A percentile compares a stretch with the other conserved stretches of the same genome.
These are phyloP conservation scores for Eragrostis tef DNA, from an alignment of 202 grass and related monocot species.

Conservation along the genomic window DNA sequence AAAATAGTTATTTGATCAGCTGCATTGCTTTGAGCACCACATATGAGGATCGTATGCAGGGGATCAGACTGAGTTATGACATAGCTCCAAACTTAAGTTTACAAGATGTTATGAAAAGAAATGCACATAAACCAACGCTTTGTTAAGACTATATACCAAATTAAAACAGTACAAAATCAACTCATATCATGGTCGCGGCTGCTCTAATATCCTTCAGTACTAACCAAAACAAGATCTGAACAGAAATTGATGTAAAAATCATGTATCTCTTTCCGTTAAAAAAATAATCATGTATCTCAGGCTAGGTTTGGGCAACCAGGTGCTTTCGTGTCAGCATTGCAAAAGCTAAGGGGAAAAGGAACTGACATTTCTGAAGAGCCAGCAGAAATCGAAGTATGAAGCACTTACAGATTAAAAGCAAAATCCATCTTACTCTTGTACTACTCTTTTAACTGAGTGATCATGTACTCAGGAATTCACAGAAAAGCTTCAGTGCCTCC, in stretches of 20 bases:
- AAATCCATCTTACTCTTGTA: not conserved
- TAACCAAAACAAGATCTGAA: not conserved
- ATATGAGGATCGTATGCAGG: not conserved
- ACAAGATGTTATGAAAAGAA: not conserved
- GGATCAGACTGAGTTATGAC: not conserved
- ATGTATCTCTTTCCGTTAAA: too few species aligned
- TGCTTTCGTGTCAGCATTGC: constrained; percentile 53
- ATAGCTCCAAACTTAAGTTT: not conserved
- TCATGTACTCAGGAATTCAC: constrained; percentile 67
- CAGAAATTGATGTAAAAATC: not conserved
- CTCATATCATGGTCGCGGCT: not conserved
- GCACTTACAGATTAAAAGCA: constrained; percentile 8
- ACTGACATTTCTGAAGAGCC: constrained; percentile 66
- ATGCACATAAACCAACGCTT: not conserved
- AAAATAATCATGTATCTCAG: constrained; percentile 45
- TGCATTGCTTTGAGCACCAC: not conserved
- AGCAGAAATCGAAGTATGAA: constrained; percentile 67
- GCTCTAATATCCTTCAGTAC: not conserved
- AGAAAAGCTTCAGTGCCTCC: constrained; percentile 54
- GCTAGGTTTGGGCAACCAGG: constrained; percentile 46
- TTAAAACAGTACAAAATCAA: not conserved
- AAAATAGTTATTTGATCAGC: not conserved
- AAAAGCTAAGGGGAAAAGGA: constrained; percentile 63
- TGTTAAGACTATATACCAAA: not conserved
- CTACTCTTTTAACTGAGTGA: not conserved